Percentiles rank a stretch among this genome's conserved stretches.
Conservation (phyloP, 2,329 filamentous ascomycete species). For the Fusarium pilosicola region DNA sequence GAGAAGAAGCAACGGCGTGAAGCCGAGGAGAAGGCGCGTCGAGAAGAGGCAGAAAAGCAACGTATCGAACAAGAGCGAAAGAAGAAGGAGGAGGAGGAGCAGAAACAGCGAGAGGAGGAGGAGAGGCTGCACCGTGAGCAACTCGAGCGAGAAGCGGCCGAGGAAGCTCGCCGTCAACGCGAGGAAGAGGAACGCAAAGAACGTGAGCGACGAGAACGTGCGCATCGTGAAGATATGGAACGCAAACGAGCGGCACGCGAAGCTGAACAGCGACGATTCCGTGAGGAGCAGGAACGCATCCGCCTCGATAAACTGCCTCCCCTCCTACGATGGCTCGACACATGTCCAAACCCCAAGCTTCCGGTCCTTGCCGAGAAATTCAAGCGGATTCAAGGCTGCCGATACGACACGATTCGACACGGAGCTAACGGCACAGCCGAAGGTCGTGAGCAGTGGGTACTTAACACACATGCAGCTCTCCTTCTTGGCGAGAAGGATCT, state of each 20-base stretch:
- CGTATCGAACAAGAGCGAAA: constrained; percentile 53
- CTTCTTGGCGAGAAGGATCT: constrained; percentile 73
- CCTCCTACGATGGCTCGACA: constrained; percentile 69
- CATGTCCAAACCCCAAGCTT: constrained; percentile 61
- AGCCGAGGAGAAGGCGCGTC: constrained; percentile 49
- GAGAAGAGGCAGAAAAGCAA: constrained; percentile 52
- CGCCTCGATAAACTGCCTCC: constrained; percentile 68
- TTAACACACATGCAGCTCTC: constrained; percentile 72
- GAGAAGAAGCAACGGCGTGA: constrained; percentile 51
- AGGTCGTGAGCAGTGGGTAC: constrained; percentile 73
- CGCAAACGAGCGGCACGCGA: constrained; percentile 61
- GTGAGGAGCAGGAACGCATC: constrained; percentile 64
- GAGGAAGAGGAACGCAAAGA: constrained; percentile 64
- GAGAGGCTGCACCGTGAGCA: constrained; percentile 57
- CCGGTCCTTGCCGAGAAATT: constrained; percentile 64
- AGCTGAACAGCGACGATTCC: constrained; percentile 61
- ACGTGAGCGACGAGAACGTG: constrained; percentile 58
- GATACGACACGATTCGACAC: constrained; percentile 70
- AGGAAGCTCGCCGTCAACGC: constrained; percentile 59
- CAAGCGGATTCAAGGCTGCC: constrained; percentile 66
- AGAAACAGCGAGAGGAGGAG: constrained; percentile 56
- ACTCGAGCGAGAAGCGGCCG: constrained; percentile 59
- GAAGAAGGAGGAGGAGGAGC: constrained; percentile 52
- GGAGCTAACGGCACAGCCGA: constrained; percentile 62
- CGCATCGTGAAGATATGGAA: constrained; percentile 58